Evolutionary conservation across 2,329 filamentous ascomycete species (phyloP), one percentile per base, ranked within the genome.

Genomic region (Clonostachys chloroleuca): DNA sequence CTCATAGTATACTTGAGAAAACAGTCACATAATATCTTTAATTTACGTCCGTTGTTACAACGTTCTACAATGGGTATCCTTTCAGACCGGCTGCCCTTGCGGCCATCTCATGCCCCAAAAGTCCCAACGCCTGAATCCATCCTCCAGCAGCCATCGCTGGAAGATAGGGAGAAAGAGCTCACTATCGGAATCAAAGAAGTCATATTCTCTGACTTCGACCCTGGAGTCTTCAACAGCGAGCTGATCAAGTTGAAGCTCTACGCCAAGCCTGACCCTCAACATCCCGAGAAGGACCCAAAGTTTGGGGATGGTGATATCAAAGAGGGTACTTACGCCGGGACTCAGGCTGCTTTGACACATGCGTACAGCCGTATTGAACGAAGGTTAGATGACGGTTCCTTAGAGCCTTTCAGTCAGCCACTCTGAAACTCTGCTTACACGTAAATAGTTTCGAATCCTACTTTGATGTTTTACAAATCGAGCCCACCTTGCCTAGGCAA

Each of bases 191-290:
- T 42, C 40, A 24, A 24, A 20, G 40, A 42, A 24, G 40, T 14
- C 2, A 48, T 55, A 2, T 47, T 62, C 12, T 46, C 51, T 4
- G 61, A 58, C 2, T 59, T 59, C 34, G 60, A 64, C 42, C 56
- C 59, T 1, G 61, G 60, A 4, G 53, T 64, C 37, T 57, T 62
- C 40, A 54, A 60, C 46, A 57, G 55, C 42, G 58, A 62, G 46
- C 48, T 63, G 30, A 34, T 62, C 14, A 56, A 54, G 30, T 36
- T 58, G 37, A 55, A 55, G 45, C 51, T 64, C n/a, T n/a, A 18
- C n/a, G n/a, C 12, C 42, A 13, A n/a, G n/a, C 30, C 13, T n/a
- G n/a, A n/a, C 14, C 40, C n/a, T 14, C 40, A 24, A 24, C 16
- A 24, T 20, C 18, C 20, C 8, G 18, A 14, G 13, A 30, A 42